These are phyloP conservation scores for Cystofilobasidium ferigula DNA, from an alignment of 768 basidiomycete genomes.

Conservation along the genomic window DNA sequence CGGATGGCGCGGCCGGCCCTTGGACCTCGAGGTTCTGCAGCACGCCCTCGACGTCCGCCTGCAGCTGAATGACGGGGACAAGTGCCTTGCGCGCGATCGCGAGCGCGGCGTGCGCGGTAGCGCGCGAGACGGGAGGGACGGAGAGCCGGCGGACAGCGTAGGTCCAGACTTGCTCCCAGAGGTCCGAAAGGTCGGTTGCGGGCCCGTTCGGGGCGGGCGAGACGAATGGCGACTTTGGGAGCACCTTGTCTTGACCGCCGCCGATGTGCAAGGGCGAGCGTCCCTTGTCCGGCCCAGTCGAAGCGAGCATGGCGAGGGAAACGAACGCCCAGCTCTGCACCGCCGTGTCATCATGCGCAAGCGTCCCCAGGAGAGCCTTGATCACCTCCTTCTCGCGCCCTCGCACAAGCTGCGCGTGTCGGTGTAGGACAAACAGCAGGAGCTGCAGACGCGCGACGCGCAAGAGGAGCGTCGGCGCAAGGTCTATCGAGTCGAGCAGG, in stretches of 20 bases:
- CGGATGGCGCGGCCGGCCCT: slow-evolving; percentile 73
- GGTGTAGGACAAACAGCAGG: slow-evolving; percentile 71
- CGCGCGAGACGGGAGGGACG: slow-evolving; percentile 58
- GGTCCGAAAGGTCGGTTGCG: background rate
- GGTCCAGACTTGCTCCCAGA: slow-evolving; percentile 72
- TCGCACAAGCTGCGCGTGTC: slow-evolving; percentile 58
- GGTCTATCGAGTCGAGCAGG: slow-evolving; percentile 11
- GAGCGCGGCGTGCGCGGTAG: slow-evolving; percentile 62
- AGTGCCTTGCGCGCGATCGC: slow-evolving; percentile 43
- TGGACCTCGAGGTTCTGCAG: slow-evolving; percentile 78
- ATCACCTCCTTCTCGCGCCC: slow-evolving; percentile 43
- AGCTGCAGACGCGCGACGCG: slow-evolving; percentile 53
- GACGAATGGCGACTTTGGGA: slow-evolving; percentile 4
- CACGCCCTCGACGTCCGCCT: slow-evolving; percentile 65
- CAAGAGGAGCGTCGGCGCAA: slow-evolving; percentile 37
- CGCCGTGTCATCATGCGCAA: slow-evolving; percentile 53
- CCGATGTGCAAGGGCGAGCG: background rate
- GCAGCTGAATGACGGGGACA: slow-evolving; percentile 35
- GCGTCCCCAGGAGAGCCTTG: slow-evolving; percentile 48
- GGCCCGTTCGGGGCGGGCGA: background rate
- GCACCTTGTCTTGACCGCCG: background rate
- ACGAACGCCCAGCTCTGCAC: slow-evolving; percentile 79
- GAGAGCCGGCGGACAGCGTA: slow-evolving; percentile 65
- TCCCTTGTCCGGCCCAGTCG: slow-evolving; percentile 40
- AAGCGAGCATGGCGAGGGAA: slow-evolving; percentile 61